phyloP scores from a whole-genome alignment of 2,329 filamentous ascomycete genomes.

The Zasmidium cellare region DNA sequence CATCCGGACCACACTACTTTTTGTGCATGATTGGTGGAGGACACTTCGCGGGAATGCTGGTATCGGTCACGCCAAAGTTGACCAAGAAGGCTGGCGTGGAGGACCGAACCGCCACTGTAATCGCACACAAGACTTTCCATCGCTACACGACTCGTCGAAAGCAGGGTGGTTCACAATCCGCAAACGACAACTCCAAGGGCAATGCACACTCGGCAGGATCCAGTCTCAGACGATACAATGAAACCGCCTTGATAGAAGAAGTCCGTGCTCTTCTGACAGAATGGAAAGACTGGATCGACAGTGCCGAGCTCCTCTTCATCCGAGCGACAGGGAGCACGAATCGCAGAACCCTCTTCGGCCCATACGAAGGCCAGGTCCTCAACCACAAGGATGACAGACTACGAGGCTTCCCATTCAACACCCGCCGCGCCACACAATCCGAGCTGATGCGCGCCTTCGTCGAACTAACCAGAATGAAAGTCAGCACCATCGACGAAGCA shows the following conservation, averaged over 20 bases:
- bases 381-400: constrained; percentile 75
- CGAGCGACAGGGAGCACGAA: constrained; percentile 87
- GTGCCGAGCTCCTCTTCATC: constrained; percentile 81
- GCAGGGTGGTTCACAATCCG: constrained; percentile 91
- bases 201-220: constrained; percentile 92
- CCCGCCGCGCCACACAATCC: constrained; percentile 84
- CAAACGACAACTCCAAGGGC: constrained; percentile 92
- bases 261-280: constrained; percentile 76
- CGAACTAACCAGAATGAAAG: constrained; percentile 87
- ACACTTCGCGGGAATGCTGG: constrained; percentile 95
- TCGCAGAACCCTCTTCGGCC: constrained; percentile 81
- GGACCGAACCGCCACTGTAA: constrained; percentile 80
- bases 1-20: constrained; percentile 82
- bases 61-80: constrained; percentile 79
- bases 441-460: constrained; percentile 94
- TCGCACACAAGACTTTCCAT: constrained; percentile 97
- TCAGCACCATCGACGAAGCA: constrained; percentile 72
- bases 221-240: constrained; percentile 87
- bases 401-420: constrained; percentile 90
- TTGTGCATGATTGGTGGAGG: constrained; percentile 98
- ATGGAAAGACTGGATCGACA: constrained; percentile 85
- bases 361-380: constrained; percentile 85
- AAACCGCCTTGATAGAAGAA: constrained; percentile 85
- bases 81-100: constrained; percentile 71
- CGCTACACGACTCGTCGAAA: constrained; percentile 94